Conservation (phyloP, 164 flowering plant genomes). For the Cinnamomum chago region DNA sequence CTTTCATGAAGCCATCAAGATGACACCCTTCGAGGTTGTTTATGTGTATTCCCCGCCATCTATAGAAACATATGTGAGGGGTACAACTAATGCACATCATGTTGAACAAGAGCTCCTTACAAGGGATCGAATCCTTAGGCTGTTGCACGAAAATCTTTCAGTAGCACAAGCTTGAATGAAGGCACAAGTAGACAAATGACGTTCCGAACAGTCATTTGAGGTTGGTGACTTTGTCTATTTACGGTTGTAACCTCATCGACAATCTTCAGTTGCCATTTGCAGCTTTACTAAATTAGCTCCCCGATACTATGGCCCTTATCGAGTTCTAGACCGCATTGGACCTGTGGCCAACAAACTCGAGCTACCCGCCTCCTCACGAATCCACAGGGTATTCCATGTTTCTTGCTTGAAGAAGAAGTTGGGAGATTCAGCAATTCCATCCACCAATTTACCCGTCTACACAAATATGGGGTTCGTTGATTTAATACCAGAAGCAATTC, state of each 20-base stretch:
- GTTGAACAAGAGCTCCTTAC: not conserved
- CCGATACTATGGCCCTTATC: not conserved
- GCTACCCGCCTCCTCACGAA: not conserved
- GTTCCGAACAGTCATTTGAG: not conserved
- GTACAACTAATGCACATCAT: not conserved
- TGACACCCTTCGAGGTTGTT: conserved; percentile 8
- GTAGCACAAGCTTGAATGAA: not conserved
- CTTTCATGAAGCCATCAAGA: conserved; percentile 1
- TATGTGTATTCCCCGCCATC: conserved; percentile 5
- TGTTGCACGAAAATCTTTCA: not conserved
- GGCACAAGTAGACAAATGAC: not conserved
- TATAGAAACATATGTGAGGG: not conserved
- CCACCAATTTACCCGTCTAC: not conserved
- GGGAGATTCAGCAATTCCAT: not conserved
- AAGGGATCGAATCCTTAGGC: not conserved
- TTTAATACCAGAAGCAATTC: not conserved
- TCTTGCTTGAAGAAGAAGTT: not conserved
- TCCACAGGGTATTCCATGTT: not conserved
- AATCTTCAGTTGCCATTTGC: not conserved
- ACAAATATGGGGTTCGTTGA: not conserved
- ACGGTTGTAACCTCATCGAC: not conserved
- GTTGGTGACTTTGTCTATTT: not conserved
- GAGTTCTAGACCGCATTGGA: not conserved
- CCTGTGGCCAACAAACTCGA: not conserved
- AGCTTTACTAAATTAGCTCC: not conserved